Conservation (phyloP, 345 rosid species). For the Ailanthus altissimus region DNA sequence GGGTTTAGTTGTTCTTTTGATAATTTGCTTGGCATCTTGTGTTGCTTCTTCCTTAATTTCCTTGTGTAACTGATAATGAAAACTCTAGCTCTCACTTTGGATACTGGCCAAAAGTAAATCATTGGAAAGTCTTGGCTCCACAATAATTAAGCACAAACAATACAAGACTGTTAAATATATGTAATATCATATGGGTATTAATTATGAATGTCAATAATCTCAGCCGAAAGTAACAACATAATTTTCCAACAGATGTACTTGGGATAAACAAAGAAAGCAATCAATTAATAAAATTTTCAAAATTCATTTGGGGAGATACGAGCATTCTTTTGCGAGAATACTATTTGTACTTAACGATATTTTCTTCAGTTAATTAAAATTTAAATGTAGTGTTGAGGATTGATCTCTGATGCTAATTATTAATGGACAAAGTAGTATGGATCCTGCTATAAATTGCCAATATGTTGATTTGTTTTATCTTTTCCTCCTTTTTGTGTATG, state of each 20-base stretch:
- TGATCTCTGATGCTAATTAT: not conserved
- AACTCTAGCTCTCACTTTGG: too few species aligned
- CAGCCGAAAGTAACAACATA: not conserved
- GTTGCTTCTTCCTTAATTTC: not conserved
- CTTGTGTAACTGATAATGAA: not conserved
- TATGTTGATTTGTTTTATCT: not conserved
- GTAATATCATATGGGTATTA: conserved; percentile 16
- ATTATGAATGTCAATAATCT: not conserved
- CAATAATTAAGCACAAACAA: conserved; percentile 9
- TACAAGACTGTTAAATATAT: conserved; percentile 28
- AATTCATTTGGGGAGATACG: not conserved
- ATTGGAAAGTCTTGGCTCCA: not conserved
- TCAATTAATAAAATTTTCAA: too few species aligned
- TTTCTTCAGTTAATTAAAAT: not conserved
- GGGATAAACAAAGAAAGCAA: not conserved
- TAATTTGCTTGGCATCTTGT: not conserved
- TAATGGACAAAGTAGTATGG: not conserved
- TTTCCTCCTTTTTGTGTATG: not conserved
- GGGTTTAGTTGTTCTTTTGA: not conserved
- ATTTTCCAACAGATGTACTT: not conserved
- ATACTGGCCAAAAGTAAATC: not conserved
- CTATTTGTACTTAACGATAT: not conserved
- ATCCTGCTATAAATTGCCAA: not conserved
- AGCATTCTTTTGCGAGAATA: not conserved
- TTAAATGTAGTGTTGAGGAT: not conserved